Conservation (phyloP, 164 flowering plant genomes). For the Dillenia suffruticosa region DNA sequence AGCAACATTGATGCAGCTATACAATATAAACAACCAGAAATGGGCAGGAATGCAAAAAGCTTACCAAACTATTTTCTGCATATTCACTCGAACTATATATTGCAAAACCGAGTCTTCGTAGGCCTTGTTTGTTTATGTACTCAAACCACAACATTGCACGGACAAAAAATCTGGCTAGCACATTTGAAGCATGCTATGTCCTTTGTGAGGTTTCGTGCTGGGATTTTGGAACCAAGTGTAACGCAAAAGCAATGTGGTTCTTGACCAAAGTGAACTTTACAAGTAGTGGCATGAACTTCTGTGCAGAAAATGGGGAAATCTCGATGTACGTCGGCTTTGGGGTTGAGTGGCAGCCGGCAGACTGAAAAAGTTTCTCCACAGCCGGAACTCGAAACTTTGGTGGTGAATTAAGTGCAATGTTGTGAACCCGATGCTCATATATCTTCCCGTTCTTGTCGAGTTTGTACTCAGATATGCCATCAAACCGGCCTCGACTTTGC, state of each 20-base stretch:
- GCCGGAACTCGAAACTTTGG: conserved; percentile 56
- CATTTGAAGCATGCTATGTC: background rate
- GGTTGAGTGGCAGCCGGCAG: conserved; percentile 66
- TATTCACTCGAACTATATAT: too few relatives aligned
- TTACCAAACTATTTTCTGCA: too few relatives aligned
- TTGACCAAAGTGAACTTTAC: conserved; percentile 13
- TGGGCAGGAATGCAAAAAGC: too few relatives aligned
- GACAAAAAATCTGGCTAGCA: conserved; percentile 18
- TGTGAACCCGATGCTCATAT: conserved; percentile 75
- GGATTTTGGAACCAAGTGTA: conserved; percentile 4
- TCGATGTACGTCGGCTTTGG: conserved; percentile 81
- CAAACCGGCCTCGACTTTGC: conserved; percentile 79
- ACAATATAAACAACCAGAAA: too few relatives aligned
- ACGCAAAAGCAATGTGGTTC: conserved; percentile 9
- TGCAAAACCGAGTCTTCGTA: too few relatives aligned
- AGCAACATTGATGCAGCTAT: too few relatives aligned
- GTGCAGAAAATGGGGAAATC: conserved; percentile 22
- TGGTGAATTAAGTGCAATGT: conserved; percentile 63
- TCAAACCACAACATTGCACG: background rate
- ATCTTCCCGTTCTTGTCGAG: conserved; percentile 84
- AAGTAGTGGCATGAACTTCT: conserved; percentile 7
- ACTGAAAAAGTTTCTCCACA: conserved; percentile 52
- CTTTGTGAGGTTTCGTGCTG: background rate
- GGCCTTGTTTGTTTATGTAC: background rate
- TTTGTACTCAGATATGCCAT: conserved; percentile 79